Evolutionary conservation across 306 rosid species (phyloP), one percentile per base, ranked within the genome.

Genomic region (Fragaria iinumae): DNA sequence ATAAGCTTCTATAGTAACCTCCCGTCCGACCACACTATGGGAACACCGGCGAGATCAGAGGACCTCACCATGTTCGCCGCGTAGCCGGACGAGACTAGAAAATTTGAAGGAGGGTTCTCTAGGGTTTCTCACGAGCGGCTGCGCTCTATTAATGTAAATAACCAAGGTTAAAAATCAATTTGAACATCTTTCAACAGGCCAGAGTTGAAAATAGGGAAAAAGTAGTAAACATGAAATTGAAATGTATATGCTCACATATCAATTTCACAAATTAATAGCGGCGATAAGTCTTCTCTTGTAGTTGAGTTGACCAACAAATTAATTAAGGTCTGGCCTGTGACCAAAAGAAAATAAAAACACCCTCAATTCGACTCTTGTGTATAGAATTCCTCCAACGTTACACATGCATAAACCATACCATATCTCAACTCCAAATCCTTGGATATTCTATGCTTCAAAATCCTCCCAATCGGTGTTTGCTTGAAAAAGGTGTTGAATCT

Each of bases 401-500:
- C 55, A 16, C 57, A 18, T 4, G 16, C 17, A 25, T 23, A 4
- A 59, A 25, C 65, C 65, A 59, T 25, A 59, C 36, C 1, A 23
- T 25, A 59, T 14, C 14, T 64, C 44, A 64, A 64, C 69, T 38
- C 41, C 16, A 32, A 45, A 25, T 69, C 1, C 5, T 69, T 6
- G 57, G 36, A 69, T 69, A 47, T 69, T 48, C 73, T 27, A 45
- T 23, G 20, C 57, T 47, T 69, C 57, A 69, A 13, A 47, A 38
- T 4, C 23, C 8, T 69, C 57, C 39, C 56, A 4, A 27, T 8
- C 57, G 3, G 23, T 69, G 57, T 69, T 69, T 69, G 73, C 73
- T 45, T 69, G 41, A 45, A 25, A 47, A 47, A 47, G 55, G 21
- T 47, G 21, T 69, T 69, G 73, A 69, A 69, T 47, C 73, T 44